Conservation (phyloP, 768 basidiomycete genomes). For the Cytidiella melzeri region DNA sequence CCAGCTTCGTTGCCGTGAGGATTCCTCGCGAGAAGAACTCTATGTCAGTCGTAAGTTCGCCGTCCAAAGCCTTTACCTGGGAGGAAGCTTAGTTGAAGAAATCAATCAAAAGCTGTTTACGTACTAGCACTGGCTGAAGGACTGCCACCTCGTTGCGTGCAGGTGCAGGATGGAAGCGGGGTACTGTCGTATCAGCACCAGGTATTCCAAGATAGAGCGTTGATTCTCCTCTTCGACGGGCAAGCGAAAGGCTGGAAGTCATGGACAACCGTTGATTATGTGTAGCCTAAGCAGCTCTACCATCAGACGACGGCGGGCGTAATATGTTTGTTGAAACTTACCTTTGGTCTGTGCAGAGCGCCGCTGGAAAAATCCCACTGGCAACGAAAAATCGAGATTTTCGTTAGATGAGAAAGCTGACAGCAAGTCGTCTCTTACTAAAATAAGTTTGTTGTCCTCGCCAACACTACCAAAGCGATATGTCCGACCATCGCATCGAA, state of each 20-base stretch:
- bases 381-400: not conserved
- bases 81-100: conserved; percentile 1
- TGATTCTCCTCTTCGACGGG: conserved; percentile 46
- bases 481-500: conserved; percentile 80
- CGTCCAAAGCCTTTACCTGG: conserved; percentile 77
- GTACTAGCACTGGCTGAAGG: conserved; percentile 84
- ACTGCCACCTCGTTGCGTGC: conserved; percentile 86
- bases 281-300: conserved; percentile 32
- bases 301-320: not conserved
- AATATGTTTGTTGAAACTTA: conserved; percentile 18
- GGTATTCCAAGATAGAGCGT: conserved; percentile 44
- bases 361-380: conserved; percentile 96
- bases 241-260: conserved; percentile 73
- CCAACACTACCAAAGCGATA: conserved; percentile 96
- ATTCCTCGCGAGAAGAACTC: conserved; percentile 73
- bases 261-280: conserved; percentile 74
- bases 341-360: conserved; percentile 82
- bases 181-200: conserved; percentile 35
- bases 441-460: conserved; percentile 90
- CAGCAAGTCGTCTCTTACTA: conserved; percentile 59
- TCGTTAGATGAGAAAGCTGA: not conserved
- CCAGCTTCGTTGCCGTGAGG: conserved; percentile 71
- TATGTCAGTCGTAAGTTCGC: conserved; percentile 71
- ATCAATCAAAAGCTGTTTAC: conserved; percentile 19
- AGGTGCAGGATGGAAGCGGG: conserved; percentile 81